Base-by-base conservation (phyloP, 2,329 filamentous ascomycete genomes). In the Aspergillus tanneri region DNA sequence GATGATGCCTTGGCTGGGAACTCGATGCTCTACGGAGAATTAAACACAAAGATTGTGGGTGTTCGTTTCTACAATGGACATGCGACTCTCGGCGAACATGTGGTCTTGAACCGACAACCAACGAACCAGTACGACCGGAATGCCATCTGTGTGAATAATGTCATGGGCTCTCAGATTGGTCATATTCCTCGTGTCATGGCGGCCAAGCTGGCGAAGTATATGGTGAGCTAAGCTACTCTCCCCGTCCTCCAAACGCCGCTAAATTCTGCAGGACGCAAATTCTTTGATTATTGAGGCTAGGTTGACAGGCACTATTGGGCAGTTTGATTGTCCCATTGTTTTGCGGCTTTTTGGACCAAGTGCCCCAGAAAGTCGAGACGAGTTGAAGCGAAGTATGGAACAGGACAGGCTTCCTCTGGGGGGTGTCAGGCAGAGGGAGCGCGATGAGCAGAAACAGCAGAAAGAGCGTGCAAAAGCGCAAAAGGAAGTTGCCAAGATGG, bases 101-200 rank as follows among this genome's bases (percentile, higher is more conserved):
- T 88, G 2, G 66, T 84, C 38, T 72, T 86, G 45, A 74, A 72
- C 27, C 75, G 88, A 61, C 85, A 92, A 61, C 84, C 86, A 2
- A 61, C 68, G 1, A 92, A 92, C 60, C 74, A 70, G 56, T 88
- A 86, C 62, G 88, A 93, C 62, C 54, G 57, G 5, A 93, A 93
- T 69, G 89, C 89, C 0, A 89, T 95, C 48, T 81, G 83, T 4
- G 81, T 95, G 1, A 78, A 87, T 59, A 95, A 93, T 65, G 87
- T 91, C 11, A 79, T 87, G 61, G 80, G 82, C 12, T 66, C 69
- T 6, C 89, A 95, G 60, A 88, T 95, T 58, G 90, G 90, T 1
- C 89, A 95, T 67, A 75, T 95, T 32, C 86, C 87, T 5, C 76
- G 82, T 10, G 75, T 70, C 1, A 62, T 89, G 18, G 88, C 84